These are phyloP conservation scores for Claviceps citrina DNA, from an alignment of 2,329 filamentous ascomycete genomes.

Conservation along the genomic window DNA sequence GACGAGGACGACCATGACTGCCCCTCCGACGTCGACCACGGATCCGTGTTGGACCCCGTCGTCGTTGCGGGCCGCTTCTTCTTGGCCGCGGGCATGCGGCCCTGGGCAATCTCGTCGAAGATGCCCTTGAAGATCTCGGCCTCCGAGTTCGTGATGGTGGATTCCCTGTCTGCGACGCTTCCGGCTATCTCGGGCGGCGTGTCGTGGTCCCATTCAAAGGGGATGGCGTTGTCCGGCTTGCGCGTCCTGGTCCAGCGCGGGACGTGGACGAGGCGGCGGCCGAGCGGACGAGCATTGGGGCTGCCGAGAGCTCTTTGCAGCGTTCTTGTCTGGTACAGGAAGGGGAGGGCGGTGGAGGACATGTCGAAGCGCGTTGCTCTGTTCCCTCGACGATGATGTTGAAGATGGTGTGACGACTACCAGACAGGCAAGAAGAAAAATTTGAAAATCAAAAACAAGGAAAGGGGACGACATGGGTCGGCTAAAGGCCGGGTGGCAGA, in stretches of 20 bases:
- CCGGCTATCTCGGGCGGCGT: conserved; percentile 8
- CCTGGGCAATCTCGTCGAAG: conserved; percentile 27
- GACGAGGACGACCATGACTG: too few species aligned
- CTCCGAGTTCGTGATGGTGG: conserved; percentile 44
- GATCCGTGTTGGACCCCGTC: background rate
- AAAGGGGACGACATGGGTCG: too few species aligned
- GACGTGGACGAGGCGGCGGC: conserved; percentile 11
- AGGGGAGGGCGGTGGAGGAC: conserved; percentile 41
- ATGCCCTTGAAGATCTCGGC: conserved; percentile 45
- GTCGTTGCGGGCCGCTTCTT: conserved; percentile 11
- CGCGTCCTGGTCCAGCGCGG: conserved; percentile 5
- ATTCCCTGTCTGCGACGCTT: conserved; percentile 13
- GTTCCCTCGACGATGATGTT: background rate
- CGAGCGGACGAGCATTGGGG: conserved; percentile 11
- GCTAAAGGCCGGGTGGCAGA: background rate
- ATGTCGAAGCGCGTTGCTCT: conserved; percentile 16
- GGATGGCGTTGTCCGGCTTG: conserved; percentile 26
- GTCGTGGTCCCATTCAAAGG: conserved; percentile 33
- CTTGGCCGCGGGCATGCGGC: conserved; percentile 17
- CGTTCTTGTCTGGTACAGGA: conserved; percentile 59
- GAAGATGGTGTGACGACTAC: too few species aligned
- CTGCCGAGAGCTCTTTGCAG: conserved; percentile 19
- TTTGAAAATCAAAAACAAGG: too few species aligned
- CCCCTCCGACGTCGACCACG: background rate
- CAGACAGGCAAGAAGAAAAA: too few species aligned